A percentile compares a stretch with the other conserved stretches of the same genome.
Conservation (phyloP, 2,329 filamentous ascomycete species). For the Botrytis aclada region DNA sequence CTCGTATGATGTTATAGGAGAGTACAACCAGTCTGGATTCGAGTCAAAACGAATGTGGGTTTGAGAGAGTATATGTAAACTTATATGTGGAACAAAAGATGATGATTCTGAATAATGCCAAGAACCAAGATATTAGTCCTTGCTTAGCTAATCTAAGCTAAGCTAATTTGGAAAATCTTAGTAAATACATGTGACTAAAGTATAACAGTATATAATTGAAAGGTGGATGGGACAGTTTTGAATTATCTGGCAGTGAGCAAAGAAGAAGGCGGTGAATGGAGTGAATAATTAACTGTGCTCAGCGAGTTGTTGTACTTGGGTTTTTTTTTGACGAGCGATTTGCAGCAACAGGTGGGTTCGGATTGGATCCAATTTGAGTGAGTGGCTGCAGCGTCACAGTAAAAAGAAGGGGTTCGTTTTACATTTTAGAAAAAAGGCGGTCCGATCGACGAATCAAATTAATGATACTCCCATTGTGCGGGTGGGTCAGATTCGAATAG, state of each 20-base stretch:
- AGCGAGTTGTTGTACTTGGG: neutral
- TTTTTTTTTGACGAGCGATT: slow-evolving; percentile 13
- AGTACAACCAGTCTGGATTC: neutral
- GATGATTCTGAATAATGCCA: too few species aligned
- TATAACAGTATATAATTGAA: slow-evolving; percentile 10
- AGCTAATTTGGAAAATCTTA: too few species aligned
- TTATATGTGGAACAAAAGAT: too few species aligned
- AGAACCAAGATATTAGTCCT: too few species aligned
- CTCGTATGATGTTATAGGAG: slow-evolving; percentile 9
- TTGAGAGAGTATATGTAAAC: slow-evolving; percentile 5
- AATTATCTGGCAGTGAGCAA: slow-evolving; percentile 2
- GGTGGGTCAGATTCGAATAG: neutral
- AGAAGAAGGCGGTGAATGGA: slow-evolving; percentile 15
- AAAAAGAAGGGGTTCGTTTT: slow-evolving; percentile 14
- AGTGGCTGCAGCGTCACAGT: slow-evolving; percentile 10
- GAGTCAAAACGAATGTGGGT: slow-evolving; percentile 20
- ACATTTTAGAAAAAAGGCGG: slow-evolving; percentile 11
- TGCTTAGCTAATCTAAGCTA: too few species aligned
- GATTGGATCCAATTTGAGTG: slow-evolving; percentile 4
- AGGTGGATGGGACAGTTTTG: slow-evolving; percentile 16
- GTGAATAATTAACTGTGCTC: neutral
- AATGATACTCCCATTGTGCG: slow-evolving; percentile 7
- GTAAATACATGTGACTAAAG: too few species aligned
- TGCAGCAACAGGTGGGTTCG: slow-evolving; percentile 11
- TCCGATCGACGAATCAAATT: slow-evolving; percentile 9